Conservation (phyloP, 805 yeast genomes). For the Zygosaccharomyces gambellarensis region DNA sequence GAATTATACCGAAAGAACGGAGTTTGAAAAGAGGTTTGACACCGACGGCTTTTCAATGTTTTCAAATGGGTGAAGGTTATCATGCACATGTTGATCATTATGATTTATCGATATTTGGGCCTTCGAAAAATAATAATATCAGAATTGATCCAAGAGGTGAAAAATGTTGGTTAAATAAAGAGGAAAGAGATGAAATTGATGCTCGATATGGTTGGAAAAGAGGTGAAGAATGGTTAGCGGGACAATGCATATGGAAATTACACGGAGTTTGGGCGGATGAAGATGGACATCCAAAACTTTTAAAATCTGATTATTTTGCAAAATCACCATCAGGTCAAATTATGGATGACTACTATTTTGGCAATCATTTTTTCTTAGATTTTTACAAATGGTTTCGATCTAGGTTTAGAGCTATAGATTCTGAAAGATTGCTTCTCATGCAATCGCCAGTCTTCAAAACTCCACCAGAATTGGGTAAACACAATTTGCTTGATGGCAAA, state of each 20-base stretch:
- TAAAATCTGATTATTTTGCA: constrained; percentile 50
- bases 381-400: constrained; percentile 50
- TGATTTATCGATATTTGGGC: constrained; percentile 70
- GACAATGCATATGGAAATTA: constrained; percentile 75
- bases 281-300: constrained; percentile 29
- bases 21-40: constrained; percentile 72
- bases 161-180: constrained; percentile 60
- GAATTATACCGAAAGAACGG: constrained; percentile 51
- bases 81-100: constrained; percentile 64
- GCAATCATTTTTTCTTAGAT: constrained; percentile 60
- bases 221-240: constrained; percentile 58
- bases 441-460: constrained; percentile 78
- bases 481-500: constrained; percentile 51
- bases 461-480: constrained; percentile 63
- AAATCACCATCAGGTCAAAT: constrained; percentile 37
- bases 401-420: constrained; percentile 44
- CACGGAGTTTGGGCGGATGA: constrained; percentile 66
- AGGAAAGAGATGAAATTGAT: constrained; percentile 45
- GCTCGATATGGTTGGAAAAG: constrained; percentile 67
- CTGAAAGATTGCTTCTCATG: constrained; percentile 52
- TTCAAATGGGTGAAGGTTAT: constrained; percentile 75
- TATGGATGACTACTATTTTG: constrained; percentile 52
- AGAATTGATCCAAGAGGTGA: constrained; percentile 62
- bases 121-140: constrained; percentile 54
- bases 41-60: constrained; percentile 73